Evolutionary conservation across 139 green algal genomes (phyloP).

Genomic region (Desmodesmus armatus): DNA sequence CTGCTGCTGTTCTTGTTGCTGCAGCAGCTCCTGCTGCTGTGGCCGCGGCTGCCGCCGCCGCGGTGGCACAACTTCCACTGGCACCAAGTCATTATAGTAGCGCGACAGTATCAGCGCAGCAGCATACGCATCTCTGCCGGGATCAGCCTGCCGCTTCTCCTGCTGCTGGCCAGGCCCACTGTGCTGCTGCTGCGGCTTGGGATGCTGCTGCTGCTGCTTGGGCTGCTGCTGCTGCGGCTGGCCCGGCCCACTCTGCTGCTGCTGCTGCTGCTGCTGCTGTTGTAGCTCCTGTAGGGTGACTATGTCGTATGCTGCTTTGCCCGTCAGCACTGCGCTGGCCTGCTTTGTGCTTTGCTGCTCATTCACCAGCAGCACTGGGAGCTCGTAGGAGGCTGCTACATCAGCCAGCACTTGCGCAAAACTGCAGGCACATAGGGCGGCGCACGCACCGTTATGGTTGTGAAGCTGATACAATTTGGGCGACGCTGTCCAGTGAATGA

Average conservation of each 20-base stretch:
- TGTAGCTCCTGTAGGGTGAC: not conserved
- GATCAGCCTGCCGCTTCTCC: not conserved
- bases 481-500: too few species aligned
- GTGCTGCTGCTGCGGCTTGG: not conserved
- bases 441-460: too few species aligned
- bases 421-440: not conserved
- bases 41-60: not conserved
- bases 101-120: conserved; percentile 30
- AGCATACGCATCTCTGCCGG: conserved; percentile 26
- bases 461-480: too few species aligned
- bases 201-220: conserved; percentile 28
- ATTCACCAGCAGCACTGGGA: conserved; percentile 35
- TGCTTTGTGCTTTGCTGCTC: conserved; percentile 35
- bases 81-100: conserved; percentile 30
- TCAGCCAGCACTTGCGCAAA: conserved; percentile 27
- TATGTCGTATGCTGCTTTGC: conserved; percentile 24
- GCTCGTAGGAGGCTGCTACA: conserved; percentile 8
- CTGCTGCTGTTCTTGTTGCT: conserved; percentile 13
- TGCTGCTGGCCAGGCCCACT: not conserved
- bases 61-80: not conserved
- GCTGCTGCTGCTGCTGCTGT: not conserved
- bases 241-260: too few species aligned
- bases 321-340: conserved; percentile 28
- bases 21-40: not conserved
- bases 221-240: not conserved